Evolutionary conservation across 1,139 yeast genomes (phyloP), one percentile per base, ranked within the genome.

Genomic region (Trichomonascaceae sp.): DNA sequence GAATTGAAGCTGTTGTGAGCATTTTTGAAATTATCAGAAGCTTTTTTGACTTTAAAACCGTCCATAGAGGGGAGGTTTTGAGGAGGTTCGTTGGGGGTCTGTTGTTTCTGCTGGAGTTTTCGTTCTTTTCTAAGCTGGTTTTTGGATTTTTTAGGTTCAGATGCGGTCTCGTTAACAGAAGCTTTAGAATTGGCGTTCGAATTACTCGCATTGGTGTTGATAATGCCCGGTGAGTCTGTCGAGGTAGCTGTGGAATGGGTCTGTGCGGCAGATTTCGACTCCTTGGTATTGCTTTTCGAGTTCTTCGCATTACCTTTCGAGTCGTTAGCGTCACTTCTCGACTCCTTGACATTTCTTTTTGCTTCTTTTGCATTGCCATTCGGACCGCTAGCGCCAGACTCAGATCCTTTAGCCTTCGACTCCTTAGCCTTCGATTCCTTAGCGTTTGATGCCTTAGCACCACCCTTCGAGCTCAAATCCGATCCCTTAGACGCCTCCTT

Each of bases 381-480:
- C 12, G 9, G 32, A 8, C 32, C 12, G 12, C 9, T 27, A 27
- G 32, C 32, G 9, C 2, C 9, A 27, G 9, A 2, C 12, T 27
- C 32, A 2, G 12, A 10, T 27, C 32, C 32, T 27, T 27, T 27
- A 8, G 32, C 27, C 39, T 43, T 39, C 13, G 67, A 70, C 52
- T 62, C 64, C 50, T 63, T 69, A 36, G 61, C 68, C 62, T 70
- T 59, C 63, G 69, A 75, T 36, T 71, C 75, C 39, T 64, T 22
- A 22, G 24, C 69, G 17, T 66, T 27, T 27, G 32, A 27, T 3
- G 2, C 12, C 32, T 5, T 70, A 18, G 64, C 69, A 43, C 67
- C 75, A 43, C 68, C 76, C 18, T 70, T 44, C n/a, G n/a, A n/a
- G n/a, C n/a, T n/a, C 20, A 53, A 49, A 24, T 57, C 55, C 19